These are phyloP conservation scores for Backusella morwellensis DNA, from an alignment of 192 early-diverging fungal genomes.

Conservation along the genomic window DNA sequence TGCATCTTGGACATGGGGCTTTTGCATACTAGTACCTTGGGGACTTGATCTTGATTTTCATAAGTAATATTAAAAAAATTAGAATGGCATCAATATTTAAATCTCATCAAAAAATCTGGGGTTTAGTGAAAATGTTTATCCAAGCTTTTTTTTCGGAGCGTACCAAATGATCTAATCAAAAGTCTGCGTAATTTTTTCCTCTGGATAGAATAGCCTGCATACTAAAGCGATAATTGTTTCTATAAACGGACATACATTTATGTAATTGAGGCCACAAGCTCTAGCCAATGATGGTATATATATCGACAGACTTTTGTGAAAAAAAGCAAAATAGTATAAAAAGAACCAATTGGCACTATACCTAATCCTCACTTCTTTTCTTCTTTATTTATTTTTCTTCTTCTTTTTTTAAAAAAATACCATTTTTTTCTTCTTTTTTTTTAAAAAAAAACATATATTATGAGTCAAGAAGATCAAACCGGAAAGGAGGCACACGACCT, in stretches of 20 bases:
- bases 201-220: background rate
- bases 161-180: slow-evolving; percentile 2
- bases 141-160: background rate
- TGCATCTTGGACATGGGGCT: background rate
- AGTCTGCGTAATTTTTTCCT: background rate
- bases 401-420: background rate
- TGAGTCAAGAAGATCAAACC: background rate
- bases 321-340: background rate
- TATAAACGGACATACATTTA: background rate
- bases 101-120: background rate
- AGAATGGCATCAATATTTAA: background rate
- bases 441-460: background rate
- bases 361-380: background rate
- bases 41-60: no score
- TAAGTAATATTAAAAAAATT: background rate
- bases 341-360: background rate
- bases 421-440: background rate
- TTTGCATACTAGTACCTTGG: no score
- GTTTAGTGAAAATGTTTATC: background rate
- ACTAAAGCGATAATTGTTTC: background rate
- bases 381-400: background rate
- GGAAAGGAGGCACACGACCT: background rate
- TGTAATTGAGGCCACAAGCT: background rate
- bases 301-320: background rate
- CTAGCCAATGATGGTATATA: background rate